Evolutionary conservation across 306 rosid genomes (phyloP).

Genomic region (Carpinus viminea): DNA sequence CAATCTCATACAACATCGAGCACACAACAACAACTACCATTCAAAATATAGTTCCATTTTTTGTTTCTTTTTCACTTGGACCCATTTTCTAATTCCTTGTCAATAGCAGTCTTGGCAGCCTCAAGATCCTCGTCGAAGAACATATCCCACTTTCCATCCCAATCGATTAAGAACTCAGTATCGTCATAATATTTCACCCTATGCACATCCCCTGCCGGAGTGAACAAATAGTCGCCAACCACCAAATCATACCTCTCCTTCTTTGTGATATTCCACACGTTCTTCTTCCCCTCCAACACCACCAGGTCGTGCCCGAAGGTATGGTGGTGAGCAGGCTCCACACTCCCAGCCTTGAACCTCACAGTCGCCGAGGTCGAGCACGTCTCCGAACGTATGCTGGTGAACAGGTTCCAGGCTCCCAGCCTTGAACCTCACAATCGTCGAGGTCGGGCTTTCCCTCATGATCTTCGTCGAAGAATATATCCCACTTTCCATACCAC

Average conservation of each 20-base stretch:
- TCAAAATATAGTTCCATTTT: neutral
- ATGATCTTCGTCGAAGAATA: conserved; percentile 85
- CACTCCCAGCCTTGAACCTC: conserved; percentile 75
- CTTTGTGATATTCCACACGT: conserved; percentile 79
- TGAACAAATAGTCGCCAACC: conserved; percentile 75
- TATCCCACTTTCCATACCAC: conserved; percentile 95
- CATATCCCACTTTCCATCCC: conserved; percentile 97
- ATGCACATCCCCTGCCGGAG: conserved; percentile 81
- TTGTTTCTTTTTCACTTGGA: neutral
- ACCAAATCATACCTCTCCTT: conserved; percentile 62
- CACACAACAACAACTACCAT: neutral
- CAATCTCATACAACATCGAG: neutral
- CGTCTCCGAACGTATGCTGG: too few relatives aligned
- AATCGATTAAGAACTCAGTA: conserved; percentile 80
- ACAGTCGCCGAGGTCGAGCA: conserved; percentile 53
- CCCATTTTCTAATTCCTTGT: conserved; percentile 30
- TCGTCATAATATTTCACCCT: conserved; percentile 74
- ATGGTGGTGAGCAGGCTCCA: conserved; percentile 92
- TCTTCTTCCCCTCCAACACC: conserved; percentile 74
- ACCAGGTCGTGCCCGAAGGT: conserved; percentile 89
- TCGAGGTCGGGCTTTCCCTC: conserved; percentile 64
- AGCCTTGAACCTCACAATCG: too few relatives aligned
- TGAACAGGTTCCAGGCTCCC: too few relatives aligned
- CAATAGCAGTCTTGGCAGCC: conserved; percentile 48
- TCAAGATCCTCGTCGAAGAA: conserved; percentile 80